Base-by-base conservation (phyloP, 208 protist species). In the Leishmania tarentolae region DNA sequence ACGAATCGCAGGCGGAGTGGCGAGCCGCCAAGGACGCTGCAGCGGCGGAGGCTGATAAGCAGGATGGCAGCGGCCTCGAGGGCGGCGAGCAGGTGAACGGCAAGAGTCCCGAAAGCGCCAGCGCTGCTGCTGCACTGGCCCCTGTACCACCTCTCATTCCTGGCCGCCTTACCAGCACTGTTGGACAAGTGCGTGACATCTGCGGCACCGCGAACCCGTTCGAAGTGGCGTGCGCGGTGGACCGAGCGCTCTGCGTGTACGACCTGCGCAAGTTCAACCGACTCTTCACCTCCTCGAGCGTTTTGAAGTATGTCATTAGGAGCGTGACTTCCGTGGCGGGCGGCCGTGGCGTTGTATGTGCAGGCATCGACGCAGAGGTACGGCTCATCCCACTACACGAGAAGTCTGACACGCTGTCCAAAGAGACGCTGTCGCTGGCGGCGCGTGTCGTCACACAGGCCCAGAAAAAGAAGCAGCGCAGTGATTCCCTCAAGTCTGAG, bases 251-350 rank as follows among this genome's bases (percentile, higher is more conserved):
- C 24, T 92, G 84, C 80, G 86, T 95, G 21, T 92, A 92, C 83
- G 93, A 97, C 82, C 73, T 92, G 57, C 91, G 93, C 76, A 97
- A 95, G 80, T 97, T 92, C 86, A 94, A 56, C 57, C 84, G 90
- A 42, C 81, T 89, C 44, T 82, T 84, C 53, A 89, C 91, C 47
- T 86, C 86, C 9, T 91, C 90, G 31, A 95, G 91, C 66, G 87
- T 95, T 42, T 83, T 97, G 37, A 97, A 97, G 85, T 97, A 95
- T 81, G 83, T 87, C 47, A 86, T 95, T 35, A 86, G 81, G 40
- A 84, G 88, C 47, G 86, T 95, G 50, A 82, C 92, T 6, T 71
- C 89, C 37, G 83, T 89, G 28, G 87, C 89, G 3, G 72, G 75
- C 28, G 93, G 93, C 11, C 83, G 81, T 42, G 89, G 85, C 37